Base-by-base conservation (phyloP, 129 eudicot species). In the Mikania micrantha region DNA sequence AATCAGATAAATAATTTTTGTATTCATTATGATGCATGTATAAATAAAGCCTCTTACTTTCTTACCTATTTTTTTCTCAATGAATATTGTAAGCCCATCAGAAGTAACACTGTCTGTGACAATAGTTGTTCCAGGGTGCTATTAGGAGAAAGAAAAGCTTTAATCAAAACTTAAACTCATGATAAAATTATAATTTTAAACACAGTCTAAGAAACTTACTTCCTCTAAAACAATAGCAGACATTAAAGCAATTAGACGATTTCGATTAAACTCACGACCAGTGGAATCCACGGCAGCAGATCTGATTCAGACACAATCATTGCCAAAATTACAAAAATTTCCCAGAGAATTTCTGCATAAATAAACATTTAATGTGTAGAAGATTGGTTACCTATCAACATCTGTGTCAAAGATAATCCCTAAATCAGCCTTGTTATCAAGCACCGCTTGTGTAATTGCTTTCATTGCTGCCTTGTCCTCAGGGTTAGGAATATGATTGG, bases 361-460 rank as follows among this genome's bases (percentile, higher is more conserved):
- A 29, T 21, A 32, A 76, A 48, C 4, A 5, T 22, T 53, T 5
- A 81, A 25, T 40, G 48, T 42, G 44, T 28, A 75, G 34, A 74
- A n/a, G 13, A 35, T n/a, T 15, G 19, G 22, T 71, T 48, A 93
- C 99, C 99, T 87, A 78, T 93, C 99, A 76, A 93, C 99, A 85
- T 93, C 99, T 28, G 99, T 93, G 82, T 93, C 99, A 76, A 93
- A 93, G 68, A 93, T 93, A 68, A 93, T 93, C 60, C 99, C 99
- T 84, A 93, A 68, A 85, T 93, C 99, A 64, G 96, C 99, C 71
- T 83, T 85, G 83, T 88, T 93, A 76, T 83, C 81, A 50, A 89
- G 88, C 53, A 89, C 96, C 5, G 99, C 96, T 69, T 77, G 85
- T 7, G 96, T 93, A 48, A 93, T 93, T 32, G 99, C 89, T 77